phyloP scores from a whole-genome alignment of 1,139 yeast species.

The Pichia sp. region DNA sequence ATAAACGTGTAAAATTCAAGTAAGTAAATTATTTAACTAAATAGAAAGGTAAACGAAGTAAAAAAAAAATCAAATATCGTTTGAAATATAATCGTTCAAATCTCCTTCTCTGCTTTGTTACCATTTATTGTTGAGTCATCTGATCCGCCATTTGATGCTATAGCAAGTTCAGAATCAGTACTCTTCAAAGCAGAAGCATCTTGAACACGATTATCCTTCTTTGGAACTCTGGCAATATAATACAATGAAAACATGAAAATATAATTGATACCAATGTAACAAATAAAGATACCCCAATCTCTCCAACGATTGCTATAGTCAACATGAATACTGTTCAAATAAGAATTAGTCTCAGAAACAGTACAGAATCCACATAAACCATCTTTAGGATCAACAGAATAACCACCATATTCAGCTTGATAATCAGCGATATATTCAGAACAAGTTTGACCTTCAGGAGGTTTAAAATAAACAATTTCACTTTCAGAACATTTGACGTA shows the following conservation, averaged over 20 bases:
- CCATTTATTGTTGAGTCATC: neutral
- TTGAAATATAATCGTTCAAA: conserved; percentile 3
- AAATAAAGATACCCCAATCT: conserved; percentile 50
- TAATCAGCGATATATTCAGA: conserved; percentile 35
- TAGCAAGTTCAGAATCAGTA: neutral
- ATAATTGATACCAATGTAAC: conserved; percentile 39
- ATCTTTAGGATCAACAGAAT: conserved; percentile 36
- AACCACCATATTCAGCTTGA: conserved; percentile 36
- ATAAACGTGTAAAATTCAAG: conserved; percentile 9
- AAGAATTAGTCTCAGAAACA: conserved; percentile 32
- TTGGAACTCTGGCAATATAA: conserved; percentile 32
- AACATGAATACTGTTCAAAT: conserved; percentile 28
- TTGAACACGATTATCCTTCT: conserved; percentile 23
- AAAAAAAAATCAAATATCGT: conserved; percentile 3
- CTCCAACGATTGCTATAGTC: conserved; percentile 45
- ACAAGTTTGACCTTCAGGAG: conserved; percentile 45
- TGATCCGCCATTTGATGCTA: neutral
- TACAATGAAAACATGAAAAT: conserved; percentile 33
- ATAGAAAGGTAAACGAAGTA: neutral
- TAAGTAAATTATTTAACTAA: neutral
- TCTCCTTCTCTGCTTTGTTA: neutral
- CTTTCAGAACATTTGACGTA: conserved; percentile 36
- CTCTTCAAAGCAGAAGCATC: conserved; percentile 25
- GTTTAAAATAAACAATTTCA: conserved; percentile 42
- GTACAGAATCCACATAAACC: conserved; percentile 40